These are phyloP conservation scores for Yamadazyma philogaea DNA, from an alignment of 805 yeast species.

Conservation along the genomic window DNA sequence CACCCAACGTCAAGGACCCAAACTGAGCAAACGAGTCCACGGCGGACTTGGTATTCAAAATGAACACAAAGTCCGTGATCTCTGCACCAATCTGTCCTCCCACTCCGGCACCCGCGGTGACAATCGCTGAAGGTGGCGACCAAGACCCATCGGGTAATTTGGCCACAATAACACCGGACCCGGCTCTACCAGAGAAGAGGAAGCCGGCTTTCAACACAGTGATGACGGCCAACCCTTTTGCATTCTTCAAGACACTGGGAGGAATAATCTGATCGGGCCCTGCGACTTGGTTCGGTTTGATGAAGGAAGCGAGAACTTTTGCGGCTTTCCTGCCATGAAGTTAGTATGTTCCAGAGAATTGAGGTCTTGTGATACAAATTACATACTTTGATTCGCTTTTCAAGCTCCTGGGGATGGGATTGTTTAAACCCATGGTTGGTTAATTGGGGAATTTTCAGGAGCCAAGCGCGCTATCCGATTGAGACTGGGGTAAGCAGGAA, in stretches of 20 bases:
- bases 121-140: conserved; percentile 97
- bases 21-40: conserved; percentile 91
- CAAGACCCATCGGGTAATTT: conserved; percentile 91
- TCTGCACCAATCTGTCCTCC: conserved; percentile 98
- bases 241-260: conserved; percentile 78
- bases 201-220: conserved; percentile 98
- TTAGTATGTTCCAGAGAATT: background rate
- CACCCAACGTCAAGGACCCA: conserved; percentile 93
- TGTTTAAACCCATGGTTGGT: conserved; percentile 57
- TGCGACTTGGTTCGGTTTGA: conserved; percentile 90
- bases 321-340: conserved; percentile 75
- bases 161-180: conserved; percentile 93
- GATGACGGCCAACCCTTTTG: conserved; percentile 87
- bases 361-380: background rate
- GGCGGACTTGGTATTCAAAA: conserved; percentile 80
- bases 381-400: conserved; percentile 82
- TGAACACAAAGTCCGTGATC: conserved; percentile 92
- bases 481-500: background rate
- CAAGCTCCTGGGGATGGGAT: conserved; percentile 91
- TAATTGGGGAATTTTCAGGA: conserved; percentile 3
- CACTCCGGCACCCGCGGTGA: conserved; percentile 97
- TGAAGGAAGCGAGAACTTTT: conserved; percentile 79
- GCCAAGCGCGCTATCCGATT: conserved; percentile 1
- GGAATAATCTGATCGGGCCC: conserved; percentile 91
- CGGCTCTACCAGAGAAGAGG: conserved; percentile 94